phyloP scores from a whole-genome alignment of 2,329 filamentous ascomycete species.

The Colletotrichum sp. region DNA sequence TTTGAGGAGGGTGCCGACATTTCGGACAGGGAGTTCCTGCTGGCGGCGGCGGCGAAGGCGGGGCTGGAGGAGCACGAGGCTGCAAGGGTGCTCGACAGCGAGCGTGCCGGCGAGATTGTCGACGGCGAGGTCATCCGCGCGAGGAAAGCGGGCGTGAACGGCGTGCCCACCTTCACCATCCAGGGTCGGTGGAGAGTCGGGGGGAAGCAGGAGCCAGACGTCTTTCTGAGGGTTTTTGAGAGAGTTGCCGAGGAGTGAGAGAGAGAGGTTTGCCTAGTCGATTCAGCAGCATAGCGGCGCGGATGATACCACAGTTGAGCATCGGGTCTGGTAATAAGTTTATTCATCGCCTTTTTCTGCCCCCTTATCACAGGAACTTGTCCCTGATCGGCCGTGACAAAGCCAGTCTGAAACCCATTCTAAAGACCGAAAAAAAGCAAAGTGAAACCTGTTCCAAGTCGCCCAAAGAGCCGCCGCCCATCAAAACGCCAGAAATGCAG shows the following conservation, averaged over 20 bases:
- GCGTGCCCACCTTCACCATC: slow-evolving; percentile 76
- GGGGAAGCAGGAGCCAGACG: slow-evolving; percentile 70
- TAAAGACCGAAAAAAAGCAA: slow-evolving; percentile 8
- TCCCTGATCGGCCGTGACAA: neutral
- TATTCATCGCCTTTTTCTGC: neutral
- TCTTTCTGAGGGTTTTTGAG: slow-evolving; percentile 72
- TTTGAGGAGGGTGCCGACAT: slow-evolving; percentile 48
- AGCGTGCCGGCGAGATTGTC: slow-evolving; percentile 26
- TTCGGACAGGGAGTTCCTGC: slow-evolving; percentile 42
- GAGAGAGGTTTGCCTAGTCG: neutral
- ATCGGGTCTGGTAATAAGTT: neutral
- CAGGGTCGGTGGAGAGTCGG: slow-evolving; percentile 71
- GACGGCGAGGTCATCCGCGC: slow-evolving; percentile 34
- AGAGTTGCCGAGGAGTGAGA: slow-evolving; percentile 41
- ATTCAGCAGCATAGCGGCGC: neutral
- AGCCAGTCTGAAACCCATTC: neutral
- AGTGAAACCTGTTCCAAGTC: neutral
- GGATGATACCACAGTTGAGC: neutral
- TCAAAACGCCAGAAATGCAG: slow-evolving; percentile 12
- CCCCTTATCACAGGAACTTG: neutral
- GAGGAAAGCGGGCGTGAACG: slow-evolving; percentile 50
- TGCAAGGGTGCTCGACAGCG: slow-evolving; percentile 27
- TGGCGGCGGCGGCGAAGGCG: slow-evolving; percentile 33
- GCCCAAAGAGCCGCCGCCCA: neutral
- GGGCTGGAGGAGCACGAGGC: slow-evolving; percentile 29